Conservation (phyloP, 495 filamentous ascomycete species). For the Lasiosphaeria hispida region DNA sequence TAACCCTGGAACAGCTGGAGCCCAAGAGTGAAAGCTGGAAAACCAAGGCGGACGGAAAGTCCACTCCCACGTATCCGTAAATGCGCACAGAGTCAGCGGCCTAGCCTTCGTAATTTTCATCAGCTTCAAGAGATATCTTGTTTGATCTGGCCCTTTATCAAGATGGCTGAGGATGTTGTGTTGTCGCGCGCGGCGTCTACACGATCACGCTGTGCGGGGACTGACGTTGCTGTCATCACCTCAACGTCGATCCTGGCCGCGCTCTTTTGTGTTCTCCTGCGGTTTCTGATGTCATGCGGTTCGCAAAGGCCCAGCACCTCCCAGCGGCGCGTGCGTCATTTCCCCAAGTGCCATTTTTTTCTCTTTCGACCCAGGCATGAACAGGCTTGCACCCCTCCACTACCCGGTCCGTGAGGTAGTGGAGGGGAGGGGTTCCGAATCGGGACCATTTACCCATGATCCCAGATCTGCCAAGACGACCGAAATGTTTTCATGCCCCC, state of each 20-base stretch:
- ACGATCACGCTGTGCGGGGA: not conserved
- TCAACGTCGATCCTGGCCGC: not conserved
- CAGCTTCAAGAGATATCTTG: too few species aligned
- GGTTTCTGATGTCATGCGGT: conserved; percentile 8
- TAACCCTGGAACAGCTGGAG: conserved; percentile 27
- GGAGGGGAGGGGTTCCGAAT: too few species aligned
- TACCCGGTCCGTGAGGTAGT: not conserved
- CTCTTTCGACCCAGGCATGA: not conserved
- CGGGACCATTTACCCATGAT: not conserved
- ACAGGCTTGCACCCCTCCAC: not conserved
- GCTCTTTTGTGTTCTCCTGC: not conserved
- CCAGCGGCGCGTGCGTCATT: conserved; percentile 4
- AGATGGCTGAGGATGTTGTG: not conserved
- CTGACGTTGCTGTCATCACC: not conserved
- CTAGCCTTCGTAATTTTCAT: not conserved
- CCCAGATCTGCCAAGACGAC: not conserved
- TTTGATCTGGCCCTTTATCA: too few species aligned
- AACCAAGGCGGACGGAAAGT: conserved; percentile 7
- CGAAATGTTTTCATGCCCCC: not conserved
- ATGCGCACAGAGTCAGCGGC: not conserved
- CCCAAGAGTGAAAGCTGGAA: conserved; percentile 3
- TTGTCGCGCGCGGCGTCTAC: too few species aligned
- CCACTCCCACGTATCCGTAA: not conserved
- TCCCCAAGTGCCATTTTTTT: not conserved
- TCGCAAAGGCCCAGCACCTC: not conserved